phyloP scores from a whole-genome alignment of 2,329 filamentous ascomycete species.

The Rutstroemia sp. region DNA sequence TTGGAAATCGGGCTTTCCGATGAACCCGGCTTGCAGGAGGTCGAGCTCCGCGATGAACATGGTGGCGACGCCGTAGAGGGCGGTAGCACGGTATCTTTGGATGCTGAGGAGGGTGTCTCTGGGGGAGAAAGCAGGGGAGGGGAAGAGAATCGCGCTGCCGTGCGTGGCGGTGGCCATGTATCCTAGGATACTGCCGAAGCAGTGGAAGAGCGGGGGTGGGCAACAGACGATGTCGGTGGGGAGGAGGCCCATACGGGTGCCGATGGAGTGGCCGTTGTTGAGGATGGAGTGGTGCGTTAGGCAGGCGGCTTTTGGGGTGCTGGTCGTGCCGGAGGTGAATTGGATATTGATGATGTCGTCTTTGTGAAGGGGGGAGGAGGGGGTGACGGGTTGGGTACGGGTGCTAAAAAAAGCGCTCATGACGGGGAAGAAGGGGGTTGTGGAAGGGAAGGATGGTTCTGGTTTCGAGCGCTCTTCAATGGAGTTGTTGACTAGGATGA shows the following conservation, averaged over 20 bases:
- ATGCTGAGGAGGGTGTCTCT: constrained; percentile 43
- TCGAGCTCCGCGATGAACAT: constrained; percentile 92
- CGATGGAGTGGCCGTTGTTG: constrained; percentile 86
- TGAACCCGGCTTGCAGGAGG: constrained; percentile 49
- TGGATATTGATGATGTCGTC: constrained; percentile 87
- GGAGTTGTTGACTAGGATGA: constrained; percentile 78
- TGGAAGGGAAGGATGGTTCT: constrained; percentile 31
- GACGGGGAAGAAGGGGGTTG: constrained; percentile 30
- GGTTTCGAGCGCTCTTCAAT: constrained; percentile 29
- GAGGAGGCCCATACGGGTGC: constrained; percentile 73
- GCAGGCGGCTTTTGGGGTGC: constrained; percentile 84
- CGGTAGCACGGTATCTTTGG: constrained; percentile 43
- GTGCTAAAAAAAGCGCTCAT: constrained; percentile 14
- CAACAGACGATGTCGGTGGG: constrained; percentile 71
- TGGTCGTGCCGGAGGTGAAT: constrained; percentile 94
- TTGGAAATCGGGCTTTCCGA: constrained; percentile 44
- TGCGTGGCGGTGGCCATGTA: constrained; percentile 92
- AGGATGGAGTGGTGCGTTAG: constrained; percentile 79
- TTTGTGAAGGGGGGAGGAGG: constrained; percentile 42
- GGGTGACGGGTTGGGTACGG: constrained; percentile 31
- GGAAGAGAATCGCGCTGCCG: constrained; percentile 76
- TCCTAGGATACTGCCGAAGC: constrained; percentile 66
- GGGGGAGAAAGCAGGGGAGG: constrained; percentile 80
- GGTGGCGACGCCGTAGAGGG: constrained; percentile 82
- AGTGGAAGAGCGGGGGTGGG: constrained; percentile 80